Evolutionary conservation across 2,329 filamentous ascomycete species (phyloP).

Genomic region (Dothideomycetes sp.): DNA sequence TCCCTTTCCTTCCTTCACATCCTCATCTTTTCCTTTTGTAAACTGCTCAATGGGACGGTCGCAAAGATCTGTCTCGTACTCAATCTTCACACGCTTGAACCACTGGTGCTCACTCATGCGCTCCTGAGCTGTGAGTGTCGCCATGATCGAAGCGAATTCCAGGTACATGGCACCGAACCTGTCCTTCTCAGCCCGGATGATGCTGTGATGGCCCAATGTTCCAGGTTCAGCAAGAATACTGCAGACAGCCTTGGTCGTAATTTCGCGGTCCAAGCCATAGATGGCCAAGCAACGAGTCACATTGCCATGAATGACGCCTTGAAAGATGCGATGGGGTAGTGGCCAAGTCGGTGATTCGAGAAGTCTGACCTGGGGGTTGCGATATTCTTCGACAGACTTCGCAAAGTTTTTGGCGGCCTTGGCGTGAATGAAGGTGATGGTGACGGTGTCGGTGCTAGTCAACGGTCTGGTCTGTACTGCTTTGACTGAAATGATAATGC

Average conservation of each 20-base stretch:
- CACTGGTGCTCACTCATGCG: no score
- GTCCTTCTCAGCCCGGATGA: not conserved
- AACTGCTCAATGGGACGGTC: no score
- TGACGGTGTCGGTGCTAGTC: not conserved
- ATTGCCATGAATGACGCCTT: not conserved
- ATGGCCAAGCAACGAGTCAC: conserved; percentile 7
- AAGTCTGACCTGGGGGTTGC: not conserved
- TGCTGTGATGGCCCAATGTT: not conserved
- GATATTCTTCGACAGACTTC: not conserved
- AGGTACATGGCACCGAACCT: not conserved
- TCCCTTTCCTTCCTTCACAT: no score
- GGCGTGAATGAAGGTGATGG: conserved; percentile 3
- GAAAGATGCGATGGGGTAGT: not conserved
- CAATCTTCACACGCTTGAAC: no score
- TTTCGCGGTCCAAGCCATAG: not conserved
- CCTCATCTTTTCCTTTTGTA: no score
- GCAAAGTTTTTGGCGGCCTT: not conserved
- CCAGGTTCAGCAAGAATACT: not conserved
- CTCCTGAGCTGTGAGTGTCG: not conserved
- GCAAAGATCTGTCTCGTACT: no score
- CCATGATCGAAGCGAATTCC: not conserved
- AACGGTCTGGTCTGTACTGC: not conserved
- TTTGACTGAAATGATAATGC: not conserved
- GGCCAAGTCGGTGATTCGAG: not conserved
- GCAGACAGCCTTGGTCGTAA: not conserved